Evolutionary conservation across 306 rosid genomes (phyloP).

Genomic region (Glycine latifolia): DNA sequence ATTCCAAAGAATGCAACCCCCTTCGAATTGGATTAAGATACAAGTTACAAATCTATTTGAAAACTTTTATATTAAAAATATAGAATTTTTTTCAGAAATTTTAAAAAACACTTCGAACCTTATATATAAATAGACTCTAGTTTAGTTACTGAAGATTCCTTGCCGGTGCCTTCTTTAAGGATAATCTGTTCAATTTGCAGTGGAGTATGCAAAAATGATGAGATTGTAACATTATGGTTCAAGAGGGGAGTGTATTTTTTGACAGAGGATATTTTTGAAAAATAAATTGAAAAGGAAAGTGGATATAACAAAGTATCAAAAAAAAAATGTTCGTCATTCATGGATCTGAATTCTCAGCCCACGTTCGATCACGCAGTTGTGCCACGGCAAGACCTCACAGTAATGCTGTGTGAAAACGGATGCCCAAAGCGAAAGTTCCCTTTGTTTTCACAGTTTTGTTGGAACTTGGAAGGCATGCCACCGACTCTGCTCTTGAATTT

Average conservation of each 20-base stretch:
- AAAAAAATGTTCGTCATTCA: too few species aligned
- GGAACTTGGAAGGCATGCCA: background rate
- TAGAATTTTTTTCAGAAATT: too few species aligned
- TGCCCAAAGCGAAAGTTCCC: background rate
- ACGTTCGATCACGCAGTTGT: background rate
- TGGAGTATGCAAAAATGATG: constrained; percentile 2
- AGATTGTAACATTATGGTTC: constrained; percentile 26
- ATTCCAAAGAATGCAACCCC: constrained; percentile 74
- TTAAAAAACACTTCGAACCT: too few species aligned
- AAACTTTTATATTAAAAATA: too few species aligned
- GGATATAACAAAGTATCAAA: too few species aligned
- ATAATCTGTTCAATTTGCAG: background rate
- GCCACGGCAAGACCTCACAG: background rate
- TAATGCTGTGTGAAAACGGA: background rate
- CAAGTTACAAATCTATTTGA: too few species aligned
- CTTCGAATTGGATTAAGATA: constrained; percentile 49
- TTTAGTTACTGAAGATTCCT: constrained; percentile 7
- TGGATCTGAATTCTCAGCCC: background rate
- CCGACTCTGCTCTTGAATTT: background rate
- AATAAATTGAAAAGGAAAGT: too few species aligned
- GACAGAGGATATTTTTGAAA: too few species aligned
- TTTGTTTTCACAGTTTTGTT: background rate
- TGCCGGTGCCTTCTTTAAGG: background rate
- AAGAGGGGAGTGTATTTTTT: background rate
- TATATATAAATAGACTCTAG: too few species aligned